Evolutionary conservation across 306 rosid genomes (phyloP).

Genomic region (Acacia acuminata): DNA sequence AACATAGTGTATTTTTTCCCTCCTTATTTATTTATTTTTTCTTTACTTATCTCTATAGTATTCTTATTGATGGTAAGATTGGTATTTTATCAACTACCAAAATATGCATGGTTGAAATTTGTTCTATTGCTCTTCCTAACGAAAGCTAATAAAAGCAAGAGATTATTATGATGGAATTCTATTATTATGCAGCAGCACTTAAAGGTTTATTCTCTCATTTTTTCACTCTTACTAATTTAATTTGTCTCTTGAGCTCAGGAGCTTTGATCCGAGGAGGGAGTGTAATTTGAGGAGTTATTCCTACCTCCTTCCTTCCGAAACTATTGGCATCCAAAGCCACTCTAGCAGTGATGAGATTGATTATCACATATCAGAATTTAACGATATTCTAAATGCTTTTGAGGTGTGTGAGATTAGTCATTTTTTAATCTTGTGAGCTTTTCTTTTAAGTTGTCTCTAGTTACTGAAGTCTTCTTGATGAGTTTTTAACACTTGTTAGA

Average conservation of each 20-base stretch:
- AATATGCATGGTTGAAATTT: neutral
- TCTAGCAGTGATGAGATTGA: conserved; percentile 56
- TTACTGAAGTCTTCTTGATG: conserved; percentile 14
- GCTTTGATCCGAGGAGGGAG: conserved; percentile 89
- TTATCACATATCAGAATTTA: conserved; percentile 77
- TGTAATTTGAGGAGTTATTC: conserved; percentile 78
- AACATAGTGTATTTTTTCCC: neutral
- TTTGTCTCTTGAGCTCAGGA: conserved; percentile 45
- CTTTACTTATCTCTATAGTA: neutral
- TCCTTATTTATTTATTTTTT: neutral
- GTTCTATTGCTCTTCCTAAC: neutral
- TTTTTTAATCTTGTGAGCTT: conserved; percentile 7
- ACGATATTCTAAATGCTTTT: conserved; percentile 62
- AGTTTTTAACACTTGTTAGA: neutral
- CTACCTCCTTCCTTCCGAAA: conserved; percentile 79
- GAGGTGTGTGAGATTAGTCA: conserved; percentile 54
- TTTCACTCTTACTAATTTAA: conserved; percentile 19
- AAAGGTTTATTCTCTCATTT: conserved; percentile 12
- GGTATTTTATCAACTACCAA: neutral
- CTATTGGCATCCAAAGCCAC: conserved; percentile 70
- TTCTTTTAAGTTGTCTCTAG: conserved; percentile 7
- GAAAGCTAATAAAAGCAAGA: neutral
- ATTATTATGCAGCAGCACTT: neutral
- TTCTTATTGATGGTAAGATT: conserved; percentile 22
- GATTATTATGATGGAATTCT: neutral